These are phyloP conservation scores for Penicillium sp. DNA, from an alignment of 2,329 filamentous ascomycete genomes.

Conservation along the genomic window DNA sequence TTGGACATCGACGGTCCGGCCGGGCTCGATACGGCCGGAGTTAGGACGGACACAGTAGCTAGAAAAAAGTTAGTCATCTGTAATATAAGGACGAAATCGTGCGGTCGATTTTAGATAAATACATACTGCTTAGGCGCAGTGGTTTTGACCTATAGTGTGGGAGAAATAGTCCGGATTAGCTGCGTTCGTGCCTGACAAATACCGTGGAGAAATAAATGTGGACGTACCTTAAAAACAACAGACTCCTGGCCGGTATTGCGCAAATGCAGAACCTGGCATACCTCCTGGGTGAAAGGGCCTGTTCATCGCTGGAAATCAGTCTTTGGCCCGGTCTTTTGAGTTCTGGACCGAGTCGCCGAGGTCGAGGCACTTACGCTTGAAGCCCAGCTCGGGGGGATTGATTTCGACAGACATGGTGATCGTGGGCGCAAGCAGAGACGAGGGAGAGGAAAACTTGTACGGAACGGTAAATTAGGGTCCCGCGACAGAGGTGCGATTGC, in stretches of 20 bases:
- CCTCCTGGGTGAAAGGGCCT: constrained; percentile 69
- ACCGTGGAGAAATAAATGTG: constrained; percentile 1
- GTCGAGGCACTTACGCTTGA: constrained; percentile 68
- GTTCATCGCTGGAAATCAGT: constrained; percentile 17
- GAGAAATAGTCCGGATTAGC: constrained; percentile 27
- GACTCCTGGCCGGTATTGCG: constrained; percentile 62
- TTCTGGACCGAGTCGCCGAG: neutral
- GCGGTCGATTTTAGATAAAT: constrained; percentile 17
- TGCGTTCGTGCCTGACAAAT: constrained; percentile 21
- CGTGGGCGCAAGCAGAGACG: constrained; percentile 5
- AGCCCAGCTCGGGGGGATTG: constrained; percentile 87
- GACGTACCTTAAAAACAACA: constrained; percentile 66
- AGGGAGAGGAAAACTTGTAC: constrained; percentile 1
- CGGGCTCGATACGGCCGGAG: constrained; percentile 91
- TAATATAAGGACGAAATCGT: neutral
- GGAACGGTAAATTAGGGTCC: neutral
- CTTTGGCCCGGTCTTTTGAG: constrained; percentile 8
- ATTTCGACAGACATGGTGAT: constrained; percentile 89
- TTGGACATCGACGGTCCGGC: constrained; percentile 87
- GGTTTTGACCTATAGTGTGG: constrained; percentile 80
- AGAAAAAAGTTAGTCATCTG: constrained; percentile 28
- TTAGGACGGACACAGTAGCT: constrained; percentile 98
- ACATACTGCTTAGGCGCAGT: constrained; percentile 97
- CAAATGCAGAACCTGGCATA: constrained; percentile 64
- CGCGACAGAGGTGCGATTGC: constrained; percentile 16